Conservation (phyloP, 2,329 filamentous ascomycete genomes). For the Penicillium verrucosum region DNA sequence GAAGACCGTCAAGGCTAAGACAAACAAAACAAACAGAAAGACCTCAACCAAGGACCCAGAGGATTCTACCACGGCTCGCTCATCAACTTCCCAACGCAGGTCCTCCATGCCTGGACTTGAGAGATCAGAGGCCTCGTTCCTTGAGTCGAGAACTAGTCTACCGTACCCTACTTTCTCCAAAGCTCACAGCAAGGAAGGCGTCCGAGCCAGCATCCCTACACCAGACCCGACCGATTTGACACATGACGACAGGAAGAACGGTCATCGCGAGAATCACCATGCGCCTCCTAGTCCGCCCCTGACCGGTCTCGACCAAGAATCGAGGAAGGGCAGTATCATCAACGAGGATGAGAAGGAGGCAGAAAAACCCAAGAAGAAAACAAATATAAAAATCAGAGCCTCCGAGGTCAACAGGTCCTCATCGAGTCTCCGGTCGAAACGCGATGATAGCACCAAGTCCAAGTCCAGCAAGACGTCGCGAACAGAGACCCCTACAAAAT, state of each 20-base stretch:
- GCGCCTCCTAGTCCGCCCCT: constrained; percentile 50
- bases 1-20: background rate
- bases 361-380: constrained; percentile 36
- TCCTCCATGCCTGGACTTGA: constrained; percentile 56
- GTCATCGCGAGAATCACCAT: constrained; percentile 30
- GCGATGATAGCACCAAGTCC: constrained; percentile 33
- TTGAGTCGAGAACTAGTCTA: constrained; percentile 50
- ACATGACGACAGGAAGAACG: constrained; percentile 41
- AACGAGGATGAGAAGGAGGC: constrained; percentile 30
- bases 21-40: constrained; percentile 2
- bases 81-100: constrained; percentile 30
- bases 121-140: constrained; percentile 36
- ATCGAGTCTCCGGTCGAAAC: constrained; percentile 40
- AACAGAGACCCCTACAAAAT: constrained; percentile 40
- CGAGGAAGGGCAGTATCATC: constrained; percentile 36
- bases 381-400: constrained; percentile 37
- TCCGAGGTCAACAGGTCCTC: constrained; percentile 40
- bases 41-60: constrained; percentile 35
- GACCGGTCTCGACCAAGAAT: constrained; percentile 43
- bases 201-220: constrained; percentile 59
- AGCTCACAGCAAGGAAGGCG: constrained; percentile 82
- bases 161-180: constrained; percentile 86
- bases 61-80: constrained; percentile 16
- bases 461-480: constrained; percentile 37
- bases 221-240: constrained; percentile 71